Base-by-base conservation (phyloP, 2,329 filamentous ascomycete genomes). In the Beauveria australis region DNA sequence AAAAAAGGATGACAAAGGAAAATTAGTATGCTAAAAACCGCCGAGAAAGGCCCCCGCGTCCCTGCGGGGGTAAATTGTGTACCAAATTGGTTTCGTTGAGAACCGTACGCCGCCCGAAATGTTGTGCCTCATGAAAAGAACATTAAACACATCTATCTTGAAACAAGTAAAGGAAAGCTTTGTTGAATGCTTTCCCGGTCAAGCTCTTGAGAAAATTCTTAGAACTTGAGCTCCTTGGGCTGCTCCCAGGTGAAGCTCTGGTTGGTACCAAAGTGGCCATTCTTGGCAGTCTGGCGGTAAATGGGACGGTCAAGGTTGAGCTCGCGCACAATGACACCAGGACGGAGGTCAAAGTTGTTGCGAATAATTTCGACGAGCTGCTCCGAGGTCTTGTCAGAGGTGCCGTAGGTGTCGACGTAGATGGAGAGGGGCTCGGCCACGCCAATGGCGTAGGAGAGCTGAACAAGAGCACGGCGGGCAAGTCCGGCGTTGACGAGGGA, bases 381-480 rank as follows among this genome's bases (percentile, higher is more conserved):
- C 62, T 95, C 90, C 9, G 92, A 95, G 67, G 84, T 83, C 86
- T 89, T 94, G 67, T 86, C 79, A 3, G 92, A 96, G 71, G 94
- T 99, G 74, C 94, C 94, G 81, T 99, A 99, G 67, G 89, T 89
- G 79, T 99, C 94, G 70, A 99, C 92, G 77, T 95, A 96, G 81
- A 99, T 89, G 69, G 94, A 97, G 63, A 97, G 89, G 67, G 94
- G 94, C 85, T 99, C 94, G 37, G 94, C 88, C 65, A 99, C 92
- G 86, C 94, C 94, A 73, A 99, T 99, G 80, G 94, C 94, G 83
- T 99, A 99, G 60, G 93, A 97, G 69, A 99, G 89, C 85, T 99
- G 94, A 70, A 99, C 94, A 59, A 99, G 88, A 64, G 86, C 89
- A 77, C 94, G 92, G 73, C 94, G 92, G 71, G 90, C 90, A 64